Conservation (phyloP, 305 asterid genomes). For the Nicotiana rustica region DNA sequence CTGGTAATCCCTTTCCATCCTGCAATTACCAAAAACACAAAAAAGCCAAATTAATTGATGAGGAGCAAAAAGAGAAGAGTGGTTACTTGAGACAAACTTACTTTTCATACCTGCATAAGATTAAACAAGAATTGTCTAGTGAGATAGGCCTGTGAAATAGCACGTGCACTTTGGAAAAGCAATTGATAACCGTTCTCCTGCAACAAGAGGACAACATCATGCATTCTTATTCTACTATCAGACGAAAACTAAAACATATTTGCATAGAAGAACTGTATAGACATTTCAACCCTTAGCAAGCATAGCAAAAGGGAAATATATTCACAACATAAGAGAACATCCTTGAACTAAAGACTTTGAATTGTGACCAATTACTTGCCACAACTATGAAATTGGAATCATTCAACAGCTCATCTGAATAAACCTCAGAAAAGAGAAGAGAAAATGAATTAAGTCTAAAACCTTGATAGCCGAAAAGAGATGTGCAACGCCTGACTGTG, state of each 20-base stretch:
- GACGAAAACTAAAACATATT: constrained; percentile 1
- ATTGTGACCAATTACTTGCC: background rate
- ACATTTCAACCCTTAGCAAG: background rate
- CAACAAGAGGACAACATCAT: constrained; percentile 43
- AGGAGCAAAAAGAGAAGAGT: background rate
- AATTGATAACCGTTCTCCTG: constrained; percentile 97
- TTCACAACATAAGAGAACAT: background rate
- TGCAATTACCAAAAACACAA: constrained; percentile 41
- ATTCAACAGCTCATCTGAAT: background rate
- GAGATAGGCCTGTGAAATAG: constrained; percentile 88
- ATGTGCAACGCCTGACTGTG: constrained; percentile 92
- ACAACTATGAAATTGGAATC: constrained; percentile 19
- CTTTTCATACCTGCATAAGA: constrained; percentile 75
- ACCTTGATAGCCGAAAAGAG: constrained; percentile 98
- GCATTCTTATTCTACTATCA: constrained; percentile 23
- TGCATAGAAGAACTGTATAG: background rate
- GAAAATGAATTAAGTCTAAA: constrained; percentile 28
- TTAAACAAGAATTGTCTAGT: constrained; percentile 84
- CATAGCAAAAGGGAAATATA: background rate
- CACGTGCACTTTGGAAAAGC: constrained; percentile 93
- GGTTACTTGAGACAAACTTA: constrained; percentile 15
- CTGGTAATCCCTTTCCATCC: constrained; percentile 96
- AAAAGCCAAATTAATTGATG: constrained; percentile 32
- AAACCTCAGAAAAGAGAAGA: background rate
- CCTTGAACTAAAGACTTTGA: constrained; percentile 3